These are phyloP conservation scores for Nymphaea thermarum DNA, from an alignment of 164 flowering plant species.

Conservation along the genomic window DNA sequence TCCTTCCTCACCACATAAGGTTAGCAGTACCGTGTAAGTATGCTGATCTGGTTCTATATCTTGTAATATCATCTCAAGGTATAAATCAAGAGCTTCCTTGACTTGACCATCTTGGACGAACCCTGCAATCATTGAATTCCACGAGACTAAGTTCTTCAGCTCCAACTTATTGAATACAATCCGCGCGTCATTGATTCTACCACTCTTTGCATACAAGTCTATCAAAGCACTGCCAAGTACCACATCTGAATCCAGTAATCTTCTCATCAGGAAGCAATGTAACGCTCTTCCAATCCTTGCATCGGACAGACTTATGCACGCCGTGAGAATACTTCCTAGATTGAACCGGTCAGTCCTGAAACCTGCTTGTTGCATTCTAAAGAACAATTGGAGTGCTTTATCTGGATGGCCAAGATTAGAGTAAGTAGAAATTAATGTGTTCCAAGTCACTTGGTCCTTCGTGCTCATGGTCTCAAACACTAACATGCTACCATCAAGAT, in stretches of 20 bases:
- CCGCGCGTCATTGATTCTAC: constrained; percentile 3
- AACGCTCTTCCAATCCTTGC: constrained; percentile 4
- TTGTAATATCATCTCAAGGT: constrained; percentile 4
- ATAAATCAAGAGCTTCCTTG: constrained; percentile 7
- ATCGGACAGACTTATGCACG: constrained; percentile 5
- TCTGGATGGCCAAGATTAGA: constrained; percentile 4
- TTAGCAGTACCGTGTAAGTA: constrained; percentile 4
- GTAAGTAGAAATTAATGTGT: constrained; percentile 5
- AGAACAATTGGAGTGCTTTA: constrained; percentile 2
- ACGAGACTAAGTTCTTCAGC: constrained; percentile 7
- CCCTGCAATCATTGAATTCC: constrained; percentile 10
- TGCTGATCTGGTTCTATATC: constrained; percentile 1
- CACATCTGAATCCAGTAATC: constrained; percentile 4
- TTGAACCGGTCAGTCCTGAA: constrained; percentile 4
- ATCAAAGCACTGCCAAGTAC: constrained; percentile 11
- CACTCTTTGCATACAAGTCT: constrained; percentile 10
- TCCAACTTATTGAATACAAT: constrained; percentile 2
- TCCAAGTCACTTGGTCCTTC: constrained; percentile 9
- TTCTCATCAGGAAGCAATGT: constrained; percentile 8
- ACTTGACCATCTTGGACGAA: constrained; percentile 6
- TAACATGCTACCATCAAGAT: constrained; percentile 1
- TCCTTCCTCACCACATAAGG: constrained; percentile 4
- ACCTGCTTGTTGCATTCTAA: constrained; percentile 6
- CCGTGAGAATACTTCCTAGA: constrained; percentile 7
- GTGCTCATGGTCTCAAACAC: constrained; percentile 6